Conservation (phyloP, 768 basidiomycete species). For the Lepiota brunneoincarnata region DNA sequence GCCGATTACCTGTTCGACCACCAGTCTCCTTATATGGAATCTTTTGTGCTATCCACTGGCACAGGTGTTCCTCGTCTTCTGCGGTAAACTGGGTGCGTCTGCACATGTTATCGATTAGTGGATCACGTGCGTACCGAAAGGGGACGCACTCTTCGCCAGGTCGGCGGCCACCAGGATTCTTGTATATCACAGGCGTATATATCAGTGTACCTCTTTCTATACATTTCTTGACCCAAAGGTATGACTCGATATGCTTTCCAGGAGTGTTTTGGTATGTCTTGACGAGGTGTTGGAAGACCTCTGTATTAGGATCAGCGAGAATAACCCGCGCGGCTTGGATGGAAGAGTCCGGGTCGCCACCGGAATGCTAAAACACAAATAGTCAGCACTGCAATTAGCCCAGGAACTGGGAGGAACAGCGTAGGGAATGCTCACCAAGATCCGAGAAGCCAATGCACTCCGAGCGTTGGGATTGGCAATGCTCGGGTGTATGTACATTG, state of each 20-base stretch:
- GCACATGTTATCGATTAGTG: constrained; percentile 3
- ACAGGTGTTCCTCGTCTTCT: constrained; percentile 72
- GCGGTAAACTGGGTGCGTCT: constrained; percentile 79
- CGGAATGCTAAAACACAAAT: constrained; percentile 57
- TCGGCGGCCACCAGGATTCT: constrained; percentile 79
- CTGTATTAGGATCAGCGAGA: constrained; percentile 77
- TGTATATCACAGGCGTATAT: constrained; percentile 77
- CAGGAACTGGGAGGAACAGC: background rate
- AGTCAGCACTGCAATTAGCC: background rate
- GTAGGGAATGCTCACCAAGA: constrained; percentile 47
- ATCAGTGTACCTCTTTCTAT: constrained; percentile 63
- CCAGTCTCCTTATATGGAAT: constrained; percentile 84
- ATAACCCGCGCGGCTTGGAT: constrained; percentile 73
- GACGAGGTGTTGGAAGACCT: constrained; percentile 71
- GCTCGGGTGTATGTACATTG: constrained; percentile 79
- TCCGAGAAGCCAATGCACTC: constrained; percentile 61
- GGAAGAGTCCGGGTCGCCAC: constrained; percentile 72
- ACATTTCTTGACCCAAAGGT: constrained; percentile 83
- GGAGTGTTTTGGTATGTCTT: constrained; percentile 68
- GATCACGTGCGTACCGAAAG: constrained; percentile 1
- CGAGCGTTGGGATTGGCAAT: constrained; percentile 78
- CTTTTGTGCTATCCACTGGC: constrained; percentile 77
- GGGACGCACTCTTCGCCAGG: constrained; percentile 73
- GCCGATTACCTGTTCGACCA: constrained; percentile 76
- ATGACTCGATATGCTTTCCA: constrained; percentile 77